Percentiles rank a stretch among this genome's conserved stretches.
These are phyloP conservation scores for Dillenia suffruticosa DNA, from an alignment of 164 flowering plant species.

Conservation along the genomic window DNA sequence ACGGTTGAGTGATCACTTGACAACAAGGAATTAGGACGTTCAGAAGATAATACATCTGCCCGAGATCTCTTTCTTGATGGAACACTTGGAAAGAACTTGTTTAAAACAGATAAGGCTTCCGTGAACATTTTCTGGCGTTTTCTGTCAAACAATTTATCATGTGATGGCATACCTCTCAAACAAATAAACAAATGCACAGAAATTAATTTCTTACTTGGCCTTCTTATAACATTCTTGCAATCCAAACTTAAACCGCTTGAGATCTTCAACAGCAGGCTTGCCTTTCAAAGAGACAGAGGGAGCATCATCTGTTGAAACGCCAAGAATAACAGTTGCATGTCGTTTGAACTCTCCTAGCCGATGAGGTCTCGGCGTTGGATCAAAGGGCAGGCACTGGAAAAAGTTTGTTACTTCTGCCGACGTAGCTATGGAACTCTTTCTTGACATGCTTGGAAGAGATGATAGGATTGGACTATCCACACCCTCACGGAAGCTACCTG, in stretches of 20 bases:
- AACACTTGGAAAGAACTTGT: conserved; percentile 52
- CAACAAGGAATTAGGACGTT: conserved; percentile 35
- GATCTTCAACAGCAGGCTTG: conserved; percentile 56
- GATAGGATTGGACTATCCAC: conserved; percentile 55
- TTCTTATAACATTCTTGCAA: conserved; percentile 45
- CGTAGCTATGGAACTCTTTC: conserved; percentile 41
- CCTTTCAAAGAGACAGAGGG: conserved; percentile 39
- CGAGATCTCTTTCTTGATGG: conserved; percentile 75
- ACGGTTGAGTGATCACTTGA: conserved; percentile 50
- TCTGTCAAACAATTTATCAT: conserved; percentile 34
- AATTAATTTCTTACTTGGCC: conserved; percentile 50
- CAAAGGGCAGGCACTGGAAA: conserved; percentile 57
- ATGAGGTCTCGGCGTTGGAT: conserved; percentile 53
- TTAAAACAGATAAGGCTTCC: conserved; percentile 47
- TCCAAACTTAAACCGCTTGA: conserved; percentile 50
- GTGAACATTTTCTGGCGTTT: conserved; percentile 50
- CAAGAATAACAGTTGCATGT: conserved; percentile 41
- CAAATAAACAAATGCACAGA: conserved; percentile 1
- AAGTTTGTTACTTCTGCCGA: conserved; percentile 49
- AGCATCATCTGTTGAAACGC: conserved; percentile 57
- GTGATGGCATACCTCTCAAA: conserved; percentile 1
- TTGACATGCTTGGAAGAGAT: conserved; percentile 56
- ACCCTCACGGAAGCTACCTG: conserved; percentile 67
- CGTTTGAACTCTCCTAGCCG: conserved; percentile 55
- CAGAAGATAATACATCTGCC: conserved; percentile 44